Evolutionary conservation across 495 filamentous ascomycete species (phyloP).

Genomic region (Saxophila tyrrhenica): DNA sequence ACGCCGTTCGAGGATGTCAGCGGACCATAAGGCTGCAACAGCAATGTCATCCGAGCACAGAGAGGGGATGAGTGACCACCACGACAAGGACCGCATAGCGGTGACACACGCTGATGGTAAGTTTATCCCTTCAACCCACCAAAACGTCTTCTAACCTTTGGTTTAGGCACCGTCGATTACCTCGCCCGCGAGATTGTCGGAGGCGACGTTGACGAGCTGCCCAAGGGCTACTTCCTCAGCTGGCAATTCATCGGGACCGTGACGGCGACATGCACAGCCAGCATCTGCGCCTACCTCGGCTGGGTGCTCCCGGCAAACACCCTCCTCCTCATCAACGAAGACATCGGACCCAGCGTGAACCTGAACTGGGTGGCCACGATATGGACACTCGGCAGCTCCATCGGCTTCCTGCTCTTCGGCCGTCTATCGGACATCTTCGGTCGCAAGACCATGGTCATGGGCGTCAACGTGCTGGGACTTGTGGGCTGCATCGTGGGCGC

Average conservation of each 20-base stretch:
- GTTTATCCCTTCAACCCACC: background rate
- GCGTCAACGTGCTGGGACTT: conserved; percentile 18
- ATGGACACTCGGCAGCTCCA: conserved; percentile 21
- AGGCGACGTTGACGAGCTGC: conserved; percentile 19
- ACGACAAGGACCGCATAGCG: background rate
- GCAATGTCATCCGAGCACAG: background rate
- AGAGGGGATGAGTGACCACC: background rate
- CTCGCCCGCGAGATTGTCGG: conserved; percentile 18
- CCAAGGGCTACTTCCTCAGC: conserved; percentile 21
- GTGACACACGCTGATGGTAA: background rate
- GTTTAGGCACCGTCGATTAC: conserved; percentile 2
- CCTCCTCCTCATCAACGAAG: conserved; percentile 22
- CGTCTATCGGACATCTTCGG: conserved; percentile 29
- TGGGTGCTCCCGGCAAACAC: conserved; percentile 27
- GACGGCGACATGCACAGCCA: conserved; percentile 18
- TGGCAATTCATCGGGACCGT: conserved; percentile 23
- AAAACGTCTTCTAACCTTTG: background rate
- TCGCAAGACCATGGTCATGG: conserved; percentile 25
- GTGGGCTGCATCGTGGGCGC: conserved; percentile 24
- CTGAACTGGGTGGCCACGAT: conserved; percentile 22
- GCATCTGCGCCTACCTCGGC: conserved; percentile 24
- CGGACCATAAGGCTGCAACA: background rate
- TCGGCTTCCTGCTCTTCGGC: conserved; percentile 24
- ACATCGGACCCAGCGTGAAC: conserved; percentile 19
- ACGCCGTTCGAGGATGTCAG: background rate